Evolutionary conservation across 805 yeast species (phyloP), one percentile per base, ranked within the genome.

Genomic region (Kazachstania psychrophila): DNA sequence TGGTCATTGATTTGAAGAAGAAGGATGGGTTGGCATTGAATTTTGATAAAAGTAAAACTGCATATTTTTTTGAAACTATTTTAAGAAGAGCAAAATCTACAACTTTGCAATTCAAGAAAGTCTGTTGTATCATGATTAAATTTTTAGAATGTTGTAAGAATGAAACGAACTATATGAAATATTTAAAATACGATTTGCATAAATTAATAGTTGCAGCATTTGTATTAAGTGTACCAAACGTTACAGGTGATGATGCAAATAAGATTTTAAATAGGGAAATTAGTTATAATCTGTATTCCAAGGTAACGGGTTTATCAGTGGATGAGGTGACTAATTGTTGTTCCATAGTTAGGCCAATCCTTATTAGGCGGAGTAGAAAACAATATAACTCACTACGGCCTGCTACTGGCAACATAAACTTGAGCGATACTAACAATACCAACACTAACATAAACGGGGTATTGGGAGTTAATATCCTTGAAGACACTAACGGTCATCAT

Each of bases 291-390:
- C 25, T 42, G 3, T 52, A 42, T 32, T 36, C 50, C 4, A 37
- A 31, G 5, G 40, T 50, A 6, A 45, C 59, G 6, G 58, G 59
- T 2, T 31, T 54, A 18, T 28, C 52, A 6, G 32, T 39, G 15
- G 42, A 38, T 14, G 56, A 54, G 28, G 33, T 54, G 9, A 40
- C 38, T 11, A 44, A 48, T 36, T 51, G 56, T 37, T 46, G 53
- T 26, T 46, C 49, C 5, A 46, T 54, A 11, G 51, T 53, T n/a
- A 45, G 58, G 27, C 46, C 52, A 5, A 38, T 52, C 0, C 28
- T 50, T 3, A 40, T 45, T 11, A 44, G 49, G 29, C 45, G 46
- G 34, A 37, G 41, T 32, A 40, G 48, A 31, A 29, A 35, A 18
- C 52, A 43, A 27, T 33, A 33, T 11, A 36, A 35, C 28, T 23